Evolutionary conservation across 2,329 filamentous ascomycete genomes (phyloP), one percentile per base, ranked within the genome.

Genomic region (Ophiostoma triangulosporum): DNA sequence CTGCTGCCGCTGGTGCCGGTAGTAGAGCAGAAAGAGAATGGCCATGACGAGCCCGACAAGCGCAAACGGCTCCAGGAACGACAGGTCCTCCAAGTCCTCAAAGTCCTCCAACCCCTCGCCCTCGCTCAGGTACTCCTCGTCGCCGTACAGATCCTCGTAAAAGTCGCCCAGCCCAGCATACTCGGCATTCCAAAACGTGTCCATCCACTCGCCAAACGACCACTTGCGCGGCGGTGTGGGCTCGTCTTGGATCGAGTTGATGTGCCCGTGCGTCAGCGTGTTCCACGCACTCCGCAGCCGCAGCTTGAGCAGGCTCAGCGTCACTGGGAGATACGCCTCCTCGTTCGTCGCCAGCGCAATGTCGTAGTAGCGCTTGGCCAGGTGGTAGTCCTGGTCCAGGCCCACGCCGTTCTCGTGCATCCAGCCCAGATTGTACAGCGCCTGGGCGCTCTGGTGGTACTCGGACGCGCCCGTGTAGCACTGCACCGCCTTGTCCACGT

Each of bases 341-440:
- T 83, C 77, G 62, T 95, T 98, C 0, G 91, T 90, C 63, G 90
- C 88, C 29, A 96, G 72, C 1, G 93, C 91, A 57, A 93, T 78
- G 62, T 98, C 93, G 64, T 98, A 98, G 68, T 90, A 95, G 52
- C 93, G 77, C 69, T 98, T 98, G 2, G 94, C 93, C 54, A 98
- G 81, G 64, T 98, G 93, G 66, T 94, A 98, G 64, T 98, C 93
- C 65, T 98, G 93, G 53, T 86, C 84, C 20, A 97, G 78, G 2
- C 90, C 88, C 50, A 97, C 76, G 7, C 93, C 93, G 63, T 97
- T 96, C 69, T 98, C 93, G 64, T 98, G 89, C 91, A 98, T 97
- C 93, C 93, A 98, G 5, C 93, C 94, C 14, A 98, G 74, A 62
- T 98, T 97, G 79, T 89, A 98, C 54, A 96, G 80, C 14, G 94